Evolutionary conservation across 2,329 filamentous ascomycete species (phyloP).

Genomic region (Fusarium cicatricum): DNA sequence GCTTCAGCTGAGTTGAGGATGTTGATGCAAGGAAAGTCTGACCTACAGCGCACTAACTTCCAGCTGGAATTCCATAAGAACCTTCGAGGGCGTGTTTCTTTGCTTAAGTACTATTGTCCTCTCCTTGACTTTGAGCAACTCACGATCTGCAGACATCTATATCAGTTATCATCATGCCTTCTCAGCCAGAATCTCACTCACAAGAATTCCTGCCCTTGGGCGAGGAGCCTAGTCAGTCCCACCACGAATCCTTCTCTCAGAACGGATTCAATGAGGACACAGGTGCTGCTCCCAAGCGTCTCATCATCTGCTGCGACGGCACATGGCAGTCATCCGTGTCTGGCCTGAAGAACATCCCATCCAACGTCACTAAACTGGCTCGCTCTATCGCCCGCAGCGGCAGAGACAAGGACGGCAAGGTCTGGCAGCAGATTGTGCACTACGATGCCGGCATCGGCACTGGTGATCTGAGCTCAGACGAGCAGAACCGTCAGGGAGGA

Average conservation of each 20-base stretch:
- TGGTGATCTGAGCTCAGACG: constrained; percentile 22
- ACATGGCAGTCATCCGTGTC: constrained; percentile 45
- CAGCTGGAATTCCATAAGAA: constrained; percentile 19
- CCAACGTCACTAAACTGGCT: constrained; percentile 48
- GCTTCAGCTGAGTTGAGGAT: constrained; percentile 20
- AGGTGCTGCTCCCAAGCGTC: constrained; percentile 34
- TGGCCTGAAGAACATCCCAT: constrained; percentile 39
- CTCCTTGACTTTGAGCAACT: neutral
- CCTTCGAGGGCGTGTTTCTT: neutral
- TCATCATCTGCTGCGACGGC: constrained; percentile 49
- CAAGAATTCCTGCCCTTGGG: constrained; percentile 27
- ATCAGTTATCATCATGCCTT: constrained; percentile 21
- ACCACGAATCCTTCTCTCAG: constrained; percentile 14
- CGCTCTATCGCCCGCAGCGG: constrained; percentile 40
- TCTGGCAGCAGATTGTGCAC: constrained; percentile 48
- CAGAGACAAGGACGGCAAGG: constrained; percentile 39
- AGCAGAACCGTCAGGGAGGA: constrained; percentile 31
- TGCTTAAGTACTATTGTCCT: neutral
- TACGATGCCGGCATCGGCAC: constrained; percentile 49
- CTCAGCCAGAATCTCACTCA: constrained; percentile 7
- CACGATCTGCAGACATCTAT: neutral
- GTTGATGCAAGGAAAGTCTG: constrained; percentile 7
- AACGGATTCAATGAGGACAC: no score
- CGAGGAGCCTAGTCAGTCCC: constrained; percentile 8
- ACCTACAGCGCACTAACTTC: neutral